Evolutionary conservation across 768 basidiomycete species (phyloP), one percentile per base, ranked within the genome.

Genomic region (Lentinula edodes): DNA sequence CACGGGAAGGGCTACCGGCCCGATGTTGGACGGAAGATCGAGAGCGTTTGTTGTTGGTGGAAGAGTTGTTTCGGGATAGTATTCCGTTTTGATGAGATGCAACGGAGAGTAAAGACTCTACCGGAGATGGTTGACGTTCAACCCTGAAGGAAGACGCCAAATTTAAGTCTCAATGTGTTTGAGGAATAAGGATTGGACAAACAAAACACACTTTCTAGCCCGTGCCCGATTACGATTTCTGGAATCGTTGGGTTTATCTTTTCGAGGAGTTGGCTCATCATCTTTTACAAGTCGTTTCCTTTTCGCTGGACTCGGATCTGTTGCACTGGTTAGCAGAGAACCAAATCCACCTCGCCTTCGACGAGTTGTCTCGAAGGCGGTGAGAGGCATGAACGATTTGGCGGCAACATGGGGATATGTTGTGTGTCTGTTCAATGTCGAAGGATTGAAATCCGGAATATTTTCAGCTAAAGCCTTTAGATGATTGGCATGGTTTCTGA

Each of bases 371-470:
- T 91, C 90, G 62, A 81, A 73, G 46, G 83, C 79, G 34, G 76
- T 71, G 12, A 77, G 69, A n/a, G 89, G 87, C 78, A 86, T 82
- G 68, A 81, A 90, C 7, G 86, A 83, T 57, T 84, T 80, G 34
- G 84, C 76, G 38, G 88, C 83, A 61, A 92, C 85, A 71, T 91
- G 90, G 2, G 90, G 90, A 71, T 89, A 93, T 5, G 81, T 78
- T 7, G 90, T 92, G 66, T 79, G 83, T 50, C 87, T 77, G 69
- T 79, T 80, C 62, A 91, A 75, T 58, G 75, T 69, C 54, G 80
- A 74, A 6, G 79, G 65, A 71, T 90, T 85, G 65, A 88, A 86
- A 62, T 79, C 82, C 20, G 89, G 89, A 7, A 91, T 72, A 62
- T 81, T 76, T 63, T 83, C 82, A 9, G 90, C 76, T 38, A 92